Conservation (phyloP, 306 rosid genomes). For the Pyrus communis region DNA sequence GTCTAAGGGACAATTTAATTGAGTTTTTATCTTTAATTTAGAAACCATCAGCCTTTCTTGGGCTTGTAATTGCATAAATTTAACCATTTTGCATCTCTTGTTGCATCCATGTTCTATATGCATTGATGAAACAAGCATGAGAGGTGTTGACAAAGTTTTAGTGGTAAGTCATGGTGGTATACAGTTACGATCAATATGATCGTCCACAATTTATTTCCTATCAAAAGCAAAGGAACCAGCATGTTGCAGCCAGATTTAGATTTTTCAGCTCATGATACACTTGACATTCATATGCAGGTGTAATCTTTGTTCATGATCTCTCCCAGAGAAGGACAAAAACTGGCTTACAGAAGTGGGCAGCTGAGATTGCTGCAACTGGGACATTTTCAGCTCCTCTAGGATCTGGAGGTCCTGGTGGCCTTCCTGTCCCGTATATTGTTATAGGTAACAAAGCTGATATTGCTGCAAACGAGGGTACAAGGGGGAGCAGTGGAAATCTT, state of each 20-base stretch:
- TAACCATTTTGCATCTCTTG: background rate
- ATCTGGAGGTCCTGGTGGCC: slow-evolving; percentile 93
- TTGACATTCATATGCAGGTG: slow-evolving; percentile 57
- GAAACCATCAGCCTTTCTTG: background rate
- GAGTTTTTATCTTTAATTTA: background rate
- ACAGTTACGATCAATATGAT: background rate
- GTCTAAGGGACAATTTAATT: background rate
- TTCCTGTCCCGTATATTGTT: slow-evolving; percentile 86
- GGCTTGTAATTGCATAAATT: background rate
- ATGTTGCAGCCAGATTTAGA: slow-evolving; percentile 7
- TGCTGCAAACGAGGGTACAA: slow-evolving; percentile 82
- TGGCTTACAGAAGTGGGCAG: slow-evolving; percentile 92
- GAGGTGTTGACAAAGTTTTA: background rate
- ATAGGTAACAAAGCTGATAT: slow-evolving; percentile 94
- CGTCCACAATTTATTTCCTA: background rate
- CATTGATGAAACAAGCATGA: background rate
- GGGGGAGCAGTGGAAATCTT: slow-evolving; percentile 95
- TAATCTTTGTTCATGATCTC: slow-evolving; percentile 97
- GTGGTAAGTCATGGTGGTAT: background rate
- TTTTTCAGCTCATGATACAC: slow-evolving; percentile 5
- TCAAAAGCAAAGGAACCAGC: slow-evolving; percentile 1
- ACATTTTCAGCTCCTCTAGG: slow-evolving; percentile 94
- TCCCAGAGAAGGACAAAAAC: slow-evolving; percentile 92
- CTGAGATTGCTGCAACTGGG: slow-evolving; percentile 83
- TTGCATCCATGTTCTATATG: background rate